Evolutionary conservation across 345 rosid species (phyloP), one percentile per base, ranked within the genome.

Genomic region (Pugionium dolabratum): DNA sequence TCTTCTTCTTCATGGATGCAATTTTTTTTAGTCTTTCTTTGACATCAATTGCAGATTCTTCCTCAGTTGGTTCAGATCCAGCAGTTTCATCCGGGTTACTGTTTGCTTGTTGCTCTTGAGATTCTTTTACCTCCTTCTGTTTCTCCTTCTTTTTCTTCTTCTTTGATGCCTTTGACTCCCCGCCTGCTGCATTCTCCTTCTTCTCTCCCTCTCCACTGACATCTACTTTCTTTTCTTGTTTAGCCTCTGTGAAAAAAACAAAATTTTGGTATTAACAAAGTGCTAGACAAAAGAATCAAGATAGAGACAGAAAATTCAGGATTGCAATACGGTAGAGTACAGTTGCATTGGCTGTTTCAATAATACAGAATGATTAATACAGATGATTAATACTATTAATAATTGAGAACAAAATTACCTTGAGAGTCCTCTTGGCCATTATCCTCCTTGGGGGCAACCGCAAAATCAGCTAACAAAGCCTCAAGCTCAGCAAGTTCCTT

Each of bases 401-500:
- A 53, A 28, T 31, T 40, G 40, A 27, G 7, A 41, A 48, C 25
- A 34, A 45, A 34, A 9, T 64, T 83, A 87, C 94, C 86, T 54
- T 7, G 61, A 39, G 82, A 66, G 55, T 78, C 83, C 7, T 77
- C 87, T 72, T 73, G 83, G 55, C 66, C 83, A 60, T 79, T 81
- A 48, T 62, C 71, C 69, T 86, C 90, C 30, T 76, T 72, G 0
- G 66, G 73, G 32, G 78, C 9, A 58, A 79, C 80, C 29, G 83
- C 91, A 62, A 90, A 79, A 65, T 88, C 92, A 66, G 95, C 97
- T 33, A 90, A 77, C 75, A 90, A 76, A 42, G 95, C 97, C 48
- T 90, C 97, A 56, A 90, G 93, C 76, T 90, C 97, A 28, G 76
- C 95, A 76, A 90, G 97, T 67, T 83, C 97, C 69, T 90, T 87